Base-by-base conservation (phyloP, 177 flowering plant species). In the Vitis hybrid region DNA sequence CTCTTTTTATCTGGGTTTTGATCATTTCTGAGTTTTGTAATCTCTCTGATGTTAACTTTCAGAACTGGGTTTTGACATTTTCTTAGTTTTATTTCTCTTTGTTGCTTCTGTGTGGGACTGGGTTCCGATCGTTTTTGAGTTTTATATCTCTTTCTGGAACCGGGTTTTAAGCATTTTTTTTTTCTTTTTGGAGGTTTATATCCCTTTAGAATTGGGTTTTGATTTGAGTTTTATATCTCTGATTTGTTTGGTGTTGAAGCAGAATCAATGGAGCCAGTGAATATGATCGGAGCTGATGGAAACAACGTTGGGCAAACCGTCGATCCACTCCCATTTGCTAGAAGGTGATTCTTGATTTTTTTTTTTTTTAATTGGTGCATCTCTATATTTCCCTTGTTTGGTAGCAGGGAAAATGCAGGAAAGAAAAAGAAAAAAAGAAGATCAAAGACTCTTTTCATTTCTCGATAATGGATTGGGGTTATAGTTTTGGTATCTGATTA, bases 311-410 rank as follows among this genome's bases (percentile, higher is more conserved):
- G 39, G 34, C 50, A 6, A 18, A 18, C 69, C 14, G 62, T 79
- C 18, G 85, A 81, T 71, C 65, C 85, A 45, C 76, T 87, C n/a
- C 70, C 83, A 1, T 83, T 82, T 48, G 88, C 91, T 14, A 81
- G 91, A 80, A 81, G 78, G 91, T 87, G 48, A 12, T 12, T 63
- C 22, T 22, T 56, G 10, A 5, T 63, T 2, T 63, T 62, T 29
- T 54, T 15, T 29, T 15, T 29, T 69, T 26, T 26, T 26, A 26
- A 26, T 26, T 26, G 29, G 29, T 26, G 29, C 29, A 26, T 26
- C 29, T 26, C 29, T 26, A 26, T 26, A 2, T 26, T 34, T 60
- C 51, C 15, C 0, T 5, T 26, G 29, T 26, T 26, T 26, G 29
- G 29, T 26, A 26, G 29, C 4, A 26, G 63, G 14, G 22, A 45